These are phyloP conservation scores for Rhazya stricta DNA, from an alignment of 257 asterid genomes.

Conservation along the genomic window DNA sequence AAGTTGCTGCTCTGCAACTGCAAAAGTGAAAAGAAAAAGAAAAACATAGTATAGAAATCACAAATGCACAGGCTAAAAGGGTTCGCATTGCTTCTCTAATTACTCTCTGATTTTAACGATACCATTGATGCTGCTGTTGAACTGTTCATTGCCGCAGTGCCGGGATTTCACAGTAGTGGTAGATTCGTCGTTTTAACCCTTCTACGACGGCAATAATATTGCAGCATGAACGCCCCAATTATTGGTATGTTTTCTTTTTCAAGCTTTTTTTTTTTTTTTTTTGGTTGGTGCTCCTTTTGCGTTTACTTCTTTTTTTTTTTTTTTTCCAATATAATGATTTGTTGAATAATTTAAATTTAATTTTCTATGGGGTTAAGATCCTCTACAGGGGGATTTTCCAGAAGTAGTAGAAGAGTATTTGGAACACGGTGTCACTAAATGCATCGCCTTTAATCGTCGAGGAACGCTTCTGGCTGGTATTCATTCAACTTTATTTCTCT, in stretches of 20 bases:
- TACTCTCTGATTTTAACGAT: background rate
- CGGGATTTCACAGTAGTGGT: background rate
- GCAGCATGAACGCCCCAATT: slow-evolving; percentile 55
- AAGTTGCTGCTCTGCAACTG: background rate
- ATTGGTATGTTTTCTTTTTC: slow-evolving; percentile 35
- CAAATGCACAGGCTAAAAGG: background rate
- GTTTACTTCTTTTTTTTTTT: background rate
- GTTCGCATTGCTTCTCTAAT: background rate
- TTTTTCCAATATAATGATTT: background rate
- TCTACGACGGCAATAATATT: background rate
- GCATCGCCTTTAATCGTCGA: slow-evolving; percentile 82
- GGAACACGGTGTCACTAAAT: slow-evolving; percentile 78
- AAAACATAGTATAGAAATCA: background rate
- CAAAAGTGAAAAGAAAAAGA: background rate
- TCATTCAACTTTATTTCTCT: background rate
- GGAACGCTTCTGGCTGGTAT: slow-evolving; percentile 97
- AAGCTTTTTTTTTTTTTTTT: too few species aligned
- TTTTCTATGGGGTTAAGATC: slow-evolving; percentile 43
- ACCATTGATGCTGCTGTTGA: background rate
- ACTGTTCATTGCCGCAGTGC: background rate
- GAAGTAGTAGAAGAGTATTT: slow-evolving; percentile 87
- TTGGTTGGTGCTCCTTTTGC: background rate
- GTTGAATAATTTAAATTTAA: background rate
- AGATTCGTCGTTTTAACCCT: background rate
- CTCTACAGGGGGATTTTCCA: slow-evolving; percentile 89